phyloP scores from a whole-genome alignment of 805 yeast species.

The Saccharomyces jurei region DNA sequence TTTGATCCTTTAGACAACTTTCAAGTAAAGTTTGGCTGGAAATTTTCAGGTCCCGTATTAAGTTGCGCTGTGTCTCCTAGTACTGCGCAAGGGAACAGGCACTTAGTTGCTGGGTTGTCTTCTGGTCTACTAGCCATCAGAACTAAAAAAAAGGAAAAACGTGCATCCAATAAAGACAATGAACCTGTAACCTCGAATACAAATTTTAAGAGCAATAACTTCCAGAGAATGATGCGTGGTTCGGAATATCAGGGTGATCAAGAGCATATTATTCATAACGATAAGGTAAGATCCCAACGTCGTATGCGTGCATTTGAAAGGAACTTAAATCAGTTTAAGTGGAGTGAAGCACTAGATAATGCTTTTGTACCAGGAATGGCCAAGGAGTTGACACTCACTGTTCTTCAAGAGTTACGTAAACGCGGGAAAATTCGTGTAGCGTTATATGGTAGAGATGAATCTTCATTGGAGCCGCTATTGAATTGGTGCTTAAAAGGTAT shows the following conservation, averaged over 20 bases:
- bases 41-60: conserved; percentile 88
- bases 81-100: conserved; percentile 42
- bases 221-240: conserved; percentile 80
- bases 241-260: conserved; percentile 84
- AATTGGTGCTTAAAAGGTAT: conserved; percentile 74
- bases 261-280: conserved; percentile 64
- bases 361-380: conserved; percentile 77
- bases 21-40: conserved; percentile 95
- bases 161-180: conserved; percentile 33
- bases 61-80: conserved; percentile 83
- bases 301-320: conserved; percentile 76
- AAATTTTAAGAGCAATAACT: conserved; percentile 42
- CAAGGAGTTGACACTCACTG: conserved; percentile 72
- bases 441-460: conserved; percentile 75
- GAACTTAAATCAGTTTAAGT: conserved; percentile 76
- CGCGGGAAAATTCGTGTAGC: conserved; percentile 86
- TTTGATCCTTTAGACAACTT: conserved; percentile 73
- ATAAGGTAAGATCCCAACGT: conserved; percentile 47
- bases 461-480: conserved; percentile 73
- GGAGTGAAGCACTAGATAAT: conserved; percentile 87
- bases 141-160: conserved; percentile 64
- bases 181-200: conserved; percentile 2
- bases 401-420: conserved; percentile 75
- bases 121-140: conserved; percentile 84
- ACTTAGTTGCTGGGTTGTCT: conserved; percentile 84